Evolutionary conservation across 1,284 basidiomycete species (phyloP).

Genomic region (Neotropicomus parvogracilis): DNA sequence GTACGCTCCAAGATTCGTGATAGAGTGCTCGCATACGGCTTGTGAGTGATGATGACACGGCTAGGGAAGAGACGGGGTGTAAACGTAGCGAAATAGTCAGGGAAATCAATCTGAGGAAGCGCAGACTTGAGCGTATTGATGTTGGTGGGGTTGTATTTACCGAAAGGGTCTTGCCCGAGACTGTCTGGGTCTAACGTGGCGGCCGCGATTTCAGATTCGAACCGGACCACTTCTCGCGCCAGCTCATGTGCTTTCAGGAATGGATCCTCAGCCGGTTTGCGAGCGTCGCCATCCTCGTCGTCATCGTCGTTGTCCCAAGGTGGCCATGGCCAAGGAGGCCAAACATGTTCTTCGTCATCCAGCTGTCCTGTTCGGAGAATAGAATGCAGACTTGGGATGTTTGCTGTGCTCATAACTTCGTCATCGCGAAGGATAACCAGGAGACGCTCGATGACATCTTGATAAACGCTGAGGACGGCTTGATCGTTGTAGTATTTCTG

Average conservation of each 20-base stretch:
- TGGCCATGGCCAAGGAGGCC: constrained; percentile 89
- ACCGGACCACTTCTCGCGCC: constrained; percentile 71
- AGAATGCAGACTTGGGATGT: constrained; percentile 14
- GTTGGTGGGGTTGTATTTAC: constrained; percentile 83
- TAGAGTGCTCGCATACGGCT: constrained; percentile 72
- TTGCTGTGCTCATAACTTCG: constrained; percentile 18
- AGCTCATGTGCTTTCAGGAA: constrained; percentile 55
- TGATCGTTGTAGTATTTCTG: constrained; percentile 91
- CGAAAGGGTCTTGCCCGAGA: constrained; percentile 74
- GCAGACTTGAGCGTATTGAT: constrained; percentile 68
- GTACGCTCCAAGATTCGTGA: constrained; percentile 70
- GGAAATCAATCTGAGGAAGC: constrained; percentile 78
- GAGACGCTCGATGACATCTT: constrained; percentile 65
- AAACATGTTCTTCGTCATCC: constrained; percentile 57
- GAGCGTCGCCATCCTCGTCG: constrained; percentile 46
- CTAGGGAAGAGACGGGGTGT: constrained; percentile 76
- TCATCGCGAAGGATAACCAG: constrained; percentile 61
- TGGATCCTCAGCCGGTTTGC: constrained; percentile 34
- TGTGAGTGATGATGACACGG: constrained; percentile 78
- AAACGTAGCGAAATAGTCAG: constrained; percentile 81
- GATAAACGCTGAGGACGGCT: constrained; percentile 67
- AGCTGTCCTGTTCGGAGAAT: constrained; percentile 32
- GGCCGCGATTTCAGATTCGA: constrained; percentile 80
- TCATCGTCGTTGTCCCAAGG: constrained; percentile 67
- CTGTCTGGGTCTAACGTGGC: constrained; percentile 79